These are phyloP conservation scores for Apiospora arundinis DNA, from an alignment of 2,329 filamentous ascomycete species.

Conservation along the genomic window DNA sequence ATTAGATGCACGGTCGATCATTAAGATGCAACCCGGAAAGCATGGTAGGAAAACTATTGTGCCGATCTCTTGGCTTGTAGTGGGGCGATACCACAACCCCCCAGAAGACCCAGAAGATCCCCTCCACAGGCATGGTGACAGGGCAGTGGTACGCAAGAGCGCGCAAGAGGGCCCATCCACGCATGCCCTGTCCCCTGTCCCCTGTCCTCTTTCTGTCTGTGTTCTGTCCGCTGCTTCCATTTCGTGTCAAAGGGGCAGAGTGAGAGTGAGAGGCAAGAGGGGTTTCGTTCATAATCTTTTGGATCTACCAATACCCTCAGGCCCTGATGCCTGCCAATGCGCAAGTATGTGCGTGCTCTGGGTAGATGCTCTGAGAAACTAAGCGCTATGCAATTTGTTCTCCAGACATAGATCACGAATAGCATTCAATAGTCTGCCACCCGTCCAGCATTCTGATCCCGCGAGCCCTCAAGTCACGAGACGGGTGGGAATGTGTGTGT, in stretches of 20 bases:
- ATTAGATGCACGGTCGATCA: slow-evolving; percentile 15
- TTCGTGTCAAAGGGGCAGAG: background rate
- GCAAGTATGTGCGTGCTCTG: background rate
- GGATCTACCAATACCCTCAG: background rate
- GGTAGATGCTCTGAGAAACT: background rate
- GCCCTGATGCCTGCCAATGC: too few species aligned
- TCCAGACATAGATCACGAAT: background rate
- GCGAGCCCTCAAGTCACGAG: background rate
- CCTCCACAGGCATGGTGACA: too few species aligned
- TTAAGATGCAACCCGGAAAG: background rate
- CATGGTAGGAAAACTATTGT: background rate
- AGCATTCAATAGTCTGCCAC: background rate
- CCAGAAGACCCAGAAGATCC: too few species aligned
- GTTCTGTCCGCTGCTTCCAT: background rate
- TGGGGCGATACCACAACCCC: background rate
- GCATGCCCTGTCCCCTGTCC: background rate
- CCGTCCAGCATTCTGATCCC: background rate
- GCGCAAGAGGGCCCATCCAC: background rate
- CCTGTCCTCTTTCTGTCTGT: too few species aligned
- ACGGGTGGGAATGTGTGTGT: background rate
- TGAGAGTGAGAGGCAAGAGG: too few species aligned
- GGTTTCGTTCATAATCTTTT: background rate
- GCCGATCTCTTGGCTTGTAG: background rate
- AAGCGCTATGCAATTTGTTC: background rate
- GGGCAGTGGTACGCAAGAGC: too few species aligned